Percentiles rank a stretch among this genome's conserved stretches.
Evolutionary conservation across 2,329 filamentous ascomycete genomes (phyloP).

Genomic region (Colletotrichum tropicale): DNA sequence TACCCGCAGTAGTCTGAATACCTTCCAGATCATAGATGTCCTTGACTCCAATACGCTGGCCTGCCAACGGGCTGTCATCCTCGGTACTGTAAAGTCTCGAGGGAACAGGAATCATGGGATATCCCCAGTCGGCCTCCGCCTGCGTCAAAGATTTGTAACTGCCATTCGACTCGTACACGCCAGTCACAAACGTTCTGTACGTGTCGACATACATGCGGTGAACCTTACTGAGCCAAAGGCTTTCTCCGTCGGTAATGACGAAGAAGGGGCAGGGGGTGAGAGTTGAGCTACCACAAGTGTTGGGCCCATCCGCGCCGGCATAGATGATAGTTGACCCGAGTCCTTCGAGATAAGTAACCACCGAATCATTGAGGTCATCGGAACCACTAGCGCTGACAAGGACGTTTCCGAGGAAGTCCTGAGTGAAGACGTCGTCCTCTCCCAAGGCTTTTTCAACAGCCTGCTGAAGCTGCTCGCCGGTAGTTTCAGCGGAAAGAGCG

Average conservation of each 20-base stretch:
- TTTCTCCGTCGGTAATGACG: background rate
- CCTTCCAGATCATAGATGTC: constrained; percentile 46
- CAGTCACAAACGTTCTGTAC: constrained; percentile 3
- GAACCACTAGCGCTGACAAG: background rate
- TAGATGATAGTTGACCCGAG: background rate
- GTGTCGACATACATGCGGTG: background rate
- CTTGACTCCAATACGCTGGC: constrained; percentile 38
- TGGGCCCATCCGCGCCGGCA: background rate
- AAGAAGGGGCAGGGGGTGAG: background rate
- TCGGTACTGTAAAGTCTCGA: constrained; percentile 37
- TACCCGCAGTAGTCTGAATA: constrained; percentile 57
- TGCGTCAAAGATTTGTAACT: background rate
- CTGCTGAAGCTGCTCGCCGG: background rate
- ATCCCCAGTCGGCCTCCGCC: background rate
- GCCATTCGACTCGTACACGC: background rate
- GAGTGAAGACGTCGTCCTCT: background rate
- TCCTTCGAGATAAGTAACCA: background rate
- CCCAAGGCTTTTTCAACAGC: background rate
- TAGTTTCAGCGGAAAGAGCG: background rate
- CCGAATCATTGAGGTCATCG: background rate
- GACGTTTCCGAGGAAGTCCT: background rate
- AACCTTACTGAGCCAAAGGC: background rate
- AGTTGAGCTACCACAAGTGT: background rate
- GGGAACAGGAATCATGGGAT: constrained; percentile 36
- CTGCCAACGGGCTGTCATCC: constrained; percentile 38